Evolutionary conservation across 2,329 filamentous ascomycete genomes (phyloP).

Genomic region (Arthrobotrys pseudoclavata): DNA sequence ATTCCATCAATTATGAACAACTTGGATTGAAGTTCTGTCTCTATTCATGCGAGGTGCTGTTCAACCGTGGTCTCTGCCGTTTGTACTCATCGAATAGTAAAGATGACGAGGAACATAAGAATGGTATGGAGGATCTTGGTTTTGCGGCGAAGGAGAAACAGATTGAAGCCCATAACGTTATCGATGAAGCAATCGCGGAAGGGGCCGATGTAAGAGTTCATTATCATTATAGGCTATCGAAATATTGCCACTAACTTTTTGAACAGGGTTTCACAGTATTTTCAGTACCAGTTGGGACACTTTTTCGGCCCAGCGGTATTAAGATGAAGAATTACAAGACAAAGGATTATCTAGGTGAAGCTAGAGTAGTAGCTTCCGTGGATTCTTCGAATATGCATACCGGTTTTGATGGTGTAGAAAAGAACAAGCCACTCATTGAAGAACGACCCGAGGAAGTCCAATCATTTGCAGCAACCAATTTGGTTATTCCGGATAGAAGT

Average conservation of each 20-base stretch:
- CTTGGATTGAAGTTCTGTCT: slow-evolving; percentile 94
- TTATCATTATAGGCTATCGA: slow-evolving; percentile 8
- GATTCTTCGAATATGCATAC: slow-evolving; percentile 84
- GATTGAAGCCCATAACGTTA: slow-evolving; percentile 95
- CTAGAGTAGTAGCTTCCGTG: slow-evolving; percentile 88
- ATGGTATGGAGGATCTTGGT: slow-evolving; percentile 88
- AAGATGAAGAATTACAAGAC: slow-evolving; percentile 99
- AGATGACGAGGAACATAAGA: slow-evolving; percentile 87
- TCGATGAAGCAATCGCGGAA: slow-evolving; percentile 94
- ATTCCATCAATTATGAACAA: slow-evolving; percentile 97
- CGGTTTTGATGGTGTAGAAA: slow-evolving; percentile 82
- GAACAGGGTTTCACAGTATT: slow-evolving; percentile 94
- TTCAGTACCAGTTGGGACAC: slow-evolving; percentile 95
- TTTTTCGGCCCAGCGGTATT: slow-evolving; percentile 95
- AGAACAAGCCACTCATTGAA: slow-evolving; percentile 76
- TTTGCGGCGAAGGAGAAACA: slow-evolving; percentile 97
- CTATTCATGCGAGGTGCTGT: slow-evolving; percentile 96
- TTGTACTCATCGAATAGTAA: slow-evolving; percentile 76
- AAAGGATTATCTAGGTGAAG: slow-evolving; percentile 97
- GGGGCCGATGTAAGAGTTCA: slow-evolving; percentile 80
- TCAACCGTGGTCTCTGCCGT: slow-evolving; percentile 97
- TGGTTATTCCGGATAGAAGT: slow-evolving; percentile 83
- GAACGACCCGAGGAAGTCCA: slow-evolving; percentile 86
- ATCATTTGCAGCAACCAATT: slow-evolving; percentile 90
- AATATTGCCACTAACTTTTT: neutral